Conservation (phyloP, 768 basidiomycete species). For the Termitomyces sp. region DNA sequence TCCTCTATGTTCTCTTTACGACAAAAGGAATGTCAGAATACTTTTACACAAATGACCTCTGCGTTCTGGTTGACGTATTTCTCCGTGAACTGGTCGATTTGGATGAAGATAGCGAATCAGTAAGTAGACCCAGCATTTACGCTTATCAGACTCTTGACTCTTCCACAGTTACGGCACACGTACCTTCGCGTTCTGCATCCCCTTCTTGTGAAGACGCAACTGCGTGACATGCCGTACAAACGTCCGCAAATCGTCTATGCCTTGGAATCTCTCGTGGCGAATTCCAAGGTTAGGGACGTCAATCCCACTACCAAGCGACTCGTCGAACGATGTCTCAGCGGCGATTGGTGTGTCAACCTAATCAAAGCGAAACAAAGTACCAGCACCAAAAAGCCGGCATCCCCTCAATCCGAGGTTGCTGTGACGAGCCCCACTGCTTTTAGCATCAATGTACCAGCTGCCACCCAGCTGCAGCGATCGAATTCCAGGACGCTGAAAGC, state of each 20-base stretch:
- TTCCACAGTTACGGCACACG: conserved; percentile 81
- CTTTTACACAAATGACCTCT: conserved; percentile 96
- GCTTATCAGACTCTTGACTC: not conserved
- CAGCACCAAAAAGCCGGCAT: conserved; percentile 17
- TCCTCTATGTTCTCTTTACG: conserved; percentile 92
- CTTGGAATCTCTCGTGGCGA: conserved; percentile 72
- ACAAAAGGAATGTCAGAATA: conserved; percentile 91
- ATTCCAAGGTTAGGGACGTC: conserved; percentile 76
- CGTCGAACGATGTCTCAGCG: conserved; percentile 85
- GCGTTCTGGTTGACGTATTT: conserved; percentile 96
- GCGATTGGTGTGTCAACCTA: conserved; percentile 81
- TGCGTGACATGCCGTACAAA: conserved; percentile 84
- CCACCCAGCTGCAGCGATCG: conserved; percentile 31
- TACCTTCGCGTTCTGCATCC: conserved; percentile 96
- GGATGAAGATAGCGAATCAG: conserved; percentile 92
- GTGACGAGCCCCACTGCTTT: conserved; percentile 30
- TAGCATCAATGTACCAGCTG: conserved; percentile 22
- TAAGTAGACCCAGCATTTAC: conserved; percentile 33
- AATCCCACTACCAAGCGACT: conserved; percentile 86
- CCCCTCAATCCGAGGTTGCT: conserved; percentile 40
- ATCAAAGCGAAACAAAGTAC: conserved; percentile 32
- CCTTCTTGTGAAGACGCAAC: conserved; percentile 90
- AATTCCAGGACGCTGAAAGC: conserved; percentile 49
- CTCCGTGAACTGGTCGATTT: conserved; percentile 90
- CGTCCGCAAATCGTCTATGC: conserved; percentile 83